Evolutionary conservation across 2,329 filamentous ascomycete genomes (phyloP).

Genomic region (Phyllosticta paracitricarpa): DNA sequence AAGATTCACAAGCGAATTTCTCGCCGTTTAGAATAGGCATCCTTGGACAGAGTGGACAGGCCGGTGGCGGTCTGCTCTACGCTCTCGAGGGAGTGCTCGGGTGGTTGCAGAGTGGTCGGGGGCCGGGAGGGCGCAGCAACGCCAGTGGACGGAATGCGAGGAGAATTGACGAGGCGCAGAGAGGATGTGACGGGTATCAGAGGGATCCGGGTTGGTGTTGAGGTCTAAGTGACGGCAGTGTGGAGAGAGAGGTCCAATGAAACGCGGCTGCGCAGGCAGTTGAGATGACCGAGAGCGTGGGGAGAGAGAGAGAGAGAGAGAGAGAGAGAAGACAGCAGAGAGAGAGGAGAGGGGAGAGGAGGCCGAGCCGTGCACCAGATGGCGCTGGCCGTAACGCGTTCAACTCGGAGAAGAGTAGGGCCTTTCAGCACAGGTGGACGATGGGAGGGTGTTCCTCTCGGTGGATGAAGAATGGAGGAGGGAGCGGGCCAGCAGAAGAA

Average conservation of each 20-base stretch:
- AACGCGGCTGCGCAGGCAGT: neutral
- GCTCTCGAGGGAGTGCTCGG: slow-evolving; percentile 5
- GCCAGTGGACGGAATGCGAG: neutral
- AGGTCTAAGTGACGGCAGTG: neutral
- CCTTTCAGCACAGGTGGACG: slow-evolving; percentile 25
- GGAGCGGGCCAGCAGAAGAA: neutral
- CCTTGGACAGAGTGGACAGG: slow-evolving; percentile 15
- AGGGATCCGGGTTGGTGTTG: neutral
- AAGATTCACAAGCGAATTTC: slow-evolving; percentile 97
- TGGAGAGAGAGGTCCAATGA: neutral
- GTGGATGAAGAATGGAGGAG: slow-evolving; percentile 9
- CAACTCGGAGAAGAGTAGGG: slow-evolving; percentile 22
- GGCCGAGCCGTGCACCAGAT: slow-evolving; percentile 30
- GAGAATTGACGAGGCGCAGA: neutral
- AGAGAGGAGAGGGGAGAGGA: slow-evolving; percentile 14
- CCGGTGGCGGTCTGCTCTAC: slow-evolving; percentile 9
- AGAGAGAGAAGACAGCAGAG: slow-evolving; percentile 13
- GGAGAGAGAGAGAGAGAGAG: slow-evolving; percentile 12
- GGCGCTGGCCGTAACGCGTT: slow-evolving; percentile 33
- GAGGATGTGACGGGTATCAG: neutral
- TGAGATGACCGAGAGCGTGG: no score
- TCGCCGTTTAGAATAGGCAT: slow-evolving; percentile 59
- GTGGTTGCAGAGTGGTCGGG: neutral
- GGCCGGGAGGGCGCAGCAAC: neutral
- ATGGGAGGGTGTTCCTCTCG: slow-evolving; percentile 12